These are phyloP conservation scores for Coemansia sp. DNA, from an alignment of 192 early-diverging fungal species.

Conservation along the genomic window DNA sequence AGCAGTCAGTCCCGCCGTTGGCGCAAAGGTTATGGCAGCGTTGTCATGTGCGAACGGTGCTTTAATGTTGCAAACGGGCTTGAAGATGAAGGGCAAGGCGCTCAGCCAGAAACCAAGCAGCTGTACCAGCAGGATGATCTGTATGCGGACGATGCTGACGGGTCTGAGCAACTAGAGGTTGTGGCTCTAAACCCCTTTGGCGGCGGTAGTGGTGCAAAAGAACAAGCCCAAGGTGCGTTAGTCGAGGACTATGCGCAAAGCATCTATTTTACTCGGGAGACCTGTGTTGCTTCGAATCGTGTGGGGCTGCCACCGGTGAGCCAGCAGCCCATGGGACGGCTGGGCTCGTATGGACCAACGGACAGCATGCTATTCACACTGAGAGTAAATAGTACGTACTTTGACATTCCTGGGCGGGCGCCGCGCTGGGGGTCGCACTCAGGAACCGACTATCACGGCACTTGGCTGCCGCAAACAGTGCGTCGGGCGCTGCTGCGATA, in stretches of 20 bases:
- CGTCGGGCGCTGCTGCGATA: conserved; percentile 75
- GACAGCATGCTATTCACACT: conserved; percentile 68
- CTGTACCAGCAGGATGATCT: conserved; percentile 21
- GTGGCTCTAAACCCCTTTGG: conserved; percentile 56
- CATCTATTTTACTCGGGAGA: conserved; percentile 56
- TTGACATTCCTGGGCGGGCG: conserved; percentile 88
- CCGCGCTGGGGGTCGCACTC: conserved; percentile 91
- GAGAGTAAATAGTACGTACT: conserved; percentile 78
- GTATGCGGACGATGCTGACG: conserved; percentile 24
- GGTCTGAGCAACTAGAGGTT: conserved; percentile 28
- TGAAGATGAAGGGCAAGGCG: conserved; percentile 5
- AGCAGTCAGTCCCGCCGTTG: conserved; percentile 41
- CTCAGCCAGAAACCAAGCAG: background rate
- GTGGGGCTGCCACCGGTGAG: conserved; percentile 21
- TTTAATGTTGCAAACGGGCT: conserved; percentile 42
- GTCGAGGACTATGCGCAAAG: conserved; percentile 52
- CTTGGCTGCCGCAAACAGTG: conserved; percentile 92
- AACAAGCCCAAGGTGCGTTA: conserved; percentile 11
- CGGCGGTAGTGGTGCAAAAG: background rate
- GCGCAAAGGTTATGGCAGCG: conserved; percentile 53
- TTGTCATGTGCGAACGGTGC: conserved; percentile 55
- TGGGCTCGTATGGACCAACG: conserved; percentile 49
- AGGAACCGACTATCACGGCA: conserved; percentile 91
- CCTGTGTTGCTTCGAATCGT: conserved; percentile 26
- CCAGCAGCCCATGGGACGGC: conserved; percentile 50